phyloP scores from a whole-genome alignment of 2,329 filamentous ascomycete genomes.

The Neofusicoccum sp. region DNA sequence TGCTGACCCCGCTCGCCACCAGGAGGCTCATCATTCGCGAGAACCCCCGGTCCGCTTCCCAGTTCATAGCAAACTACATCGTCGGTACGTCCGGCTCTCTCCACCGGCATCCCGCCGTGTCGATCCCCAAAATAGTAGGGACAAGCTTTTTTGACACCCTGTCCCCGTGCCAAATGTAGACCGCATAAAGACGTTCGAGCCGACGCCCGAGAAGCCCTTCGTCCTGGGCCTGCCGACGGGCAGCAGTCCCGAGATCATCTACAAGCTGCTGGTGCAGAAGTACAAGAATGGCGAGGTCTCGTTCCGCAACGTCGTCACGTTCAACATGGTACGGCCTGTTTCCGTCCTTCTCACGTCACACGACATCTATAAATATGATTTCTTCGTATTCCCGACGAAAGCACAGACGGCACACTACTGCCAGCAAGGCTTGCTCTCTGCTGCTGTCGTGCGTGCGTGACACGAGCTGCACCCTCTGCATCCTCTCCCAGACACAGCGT shows the following conservation, averaged over 20 bases:
- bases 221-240: slow-evolving; percentile 82
- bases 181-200: slow-evolving; percentile 74
- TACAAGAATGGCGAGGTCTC: slow-evolving; percentile 74
- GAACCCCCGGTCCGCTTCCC: slow-evolving; percentile 64
- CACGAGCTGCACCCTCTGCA: background rate
- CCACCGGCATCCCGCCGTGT: background rate
- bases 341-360: background rate
- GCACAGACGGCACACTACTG: background rate
- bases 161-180: slow-evolving; percentile 43
- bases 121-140: background rate
- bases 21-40: slow-evolving; percentile 86
- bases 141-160: background rate
- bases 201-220: slow-evolving; percentile 70
- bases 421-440: slow-evolving; percentile 1
- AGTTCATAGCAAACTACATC: slow-evolving; percentile 79
- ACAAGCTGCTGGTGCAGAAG: slow-evolving; percentile 69
- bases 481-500: background rate
- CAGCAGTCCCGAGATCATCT: slow-evolving; percentile 75
- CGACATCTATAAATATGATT: slow-evolving; percentile 5
- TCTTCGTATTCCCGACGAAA: slow-evolving; percentile 10
- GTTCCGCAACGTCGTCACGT: slow-evolving; percentile 84
- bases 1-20: slow-evolving; percentile 22
- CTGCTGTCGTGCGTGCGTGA: background rate
- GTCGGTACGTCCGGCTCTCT: slow-evolving; percentile 51
- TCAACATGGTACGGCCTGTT: slow-evolving; percentile 70